These are phyloP conservation scores for Pythium myriotylum DNA, from an alignment of 352 stramenopile genomes.

Conservation along the genomic window DNA sequence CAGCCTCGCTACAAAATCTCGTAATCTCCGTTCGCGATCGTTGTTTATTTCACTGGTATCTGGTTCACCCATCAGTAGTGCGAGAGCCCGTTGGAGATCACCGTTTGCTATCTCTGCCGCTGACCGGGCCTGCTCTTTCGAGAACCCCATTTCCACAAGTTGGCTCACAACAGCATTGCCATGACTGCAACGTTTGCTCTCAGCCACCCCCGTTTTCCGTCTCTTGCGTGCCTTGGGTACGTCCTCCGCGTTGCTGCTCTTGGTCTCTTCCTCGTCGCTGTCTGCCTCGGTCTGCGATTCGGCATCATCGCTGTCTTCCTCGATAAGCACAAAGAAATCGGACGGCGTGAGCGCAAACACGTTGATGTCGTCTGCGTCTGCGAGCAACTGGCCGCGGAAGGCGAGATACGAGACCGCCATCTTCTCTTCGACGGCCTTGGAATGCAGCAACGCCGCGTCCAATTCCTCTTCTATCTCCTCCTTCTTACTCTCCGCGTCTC, in stretches of 20 bases:
- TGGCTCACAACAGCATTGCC: slow-evolving; percentile 27
- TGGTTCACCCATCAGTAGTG: slow-evolving; percentile 48
- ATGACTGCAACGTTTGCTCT: background rate
- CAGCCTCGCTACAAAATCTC: slow-evolving; percentile 16
- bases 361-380: slow-evolving; percentile 60
- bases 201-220: background rate
- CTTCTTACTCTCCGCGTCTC: background rate
- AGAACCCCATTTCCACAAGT: slow-evolving; percentile 73
- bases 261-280: slow-evolving; percentile 17
- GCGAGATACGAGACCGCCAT: slow-evolving; percentile 47
- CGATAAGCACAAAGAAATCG: slow-evolving; percentile 73
- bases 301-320: slow-evolving; percentile 9
- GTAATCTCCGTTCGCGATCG: background rate
- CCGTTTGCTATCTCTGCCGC: slow-evolving; percentile 34
- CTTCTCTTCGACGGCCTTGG: slow-evolving; percentile 4
- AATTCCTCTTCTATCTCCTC: no score
- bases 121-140: slow-evolving; percentile 22
- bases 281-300: slow-evolving; percentile 5
- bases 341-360: slow-evolving; percentile 45
- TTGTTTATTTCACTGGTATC: no score
- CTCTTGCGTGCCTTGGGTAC: slow-evolving; percentile 2
- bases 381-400: slow-evolving; percentile 57
- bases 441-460: no score
- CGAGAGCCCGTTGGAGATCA: slow-evolving; percentile 43
- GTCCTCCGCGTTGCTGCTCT: slow-evolving; percentile 17